Conservation (phyloP, 148 eudicot genomes). For the Camellia lanceoleosa region DNA sequence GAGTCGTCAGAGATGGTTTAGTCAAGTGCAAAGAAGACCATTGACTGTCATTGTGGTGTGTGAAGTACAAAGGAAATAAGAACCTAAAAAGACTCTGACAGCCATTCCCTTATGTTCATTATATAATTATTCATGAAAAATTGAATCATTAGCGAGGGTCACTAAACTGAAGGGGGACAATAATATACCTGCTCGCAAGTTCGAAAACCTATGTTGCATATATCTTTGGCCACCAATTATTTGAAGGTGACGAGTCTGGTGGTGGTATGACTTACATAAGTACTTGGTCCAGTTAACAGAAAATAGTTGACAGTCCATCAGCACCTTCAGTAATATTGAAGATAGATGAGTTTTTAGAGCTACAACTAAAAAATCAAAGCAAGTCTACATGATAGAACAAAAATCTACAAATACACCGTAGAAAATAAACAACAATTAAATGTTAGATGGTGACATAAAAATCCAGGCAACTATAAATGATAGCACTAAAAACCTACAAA, state of each 20-base stretch:
- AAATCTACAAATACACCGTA: background rate
- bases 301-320: constrained; percentile 45
- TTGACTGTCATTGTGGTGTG: background rate
- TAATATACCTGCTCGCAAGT: constrained; percentile 22
- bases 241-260: constrained; percentile 9
- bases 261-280: constrained; percentile 16
- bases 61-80: background rate
- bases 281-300: constrained; percentile 35
- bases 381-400: background rate
- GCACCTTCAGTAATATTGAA: constrained; percentile 24
- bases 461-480: background rate
- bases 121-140: background rate
- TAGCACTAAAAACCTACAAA: background rate
- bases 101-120: background rate
- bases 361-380: background rate
- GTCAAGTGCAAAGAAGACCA: constrained; percentile 1
- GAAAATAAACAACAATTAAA: background rate
- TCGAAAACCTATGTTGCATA: background rate
- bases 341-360: constrained; percentile 6
- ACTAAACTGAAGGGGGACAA: background rate
- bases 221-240: constrained; percentile 7
- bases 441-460: background rate
- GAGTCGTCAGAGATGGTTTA: background rate
- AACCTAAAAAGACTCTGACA: background rate
- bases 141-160: background rate